Conservation (phyloP, 2,329 filamentous ascomycete genomes). For the Exophiala mesophila region DNA sequence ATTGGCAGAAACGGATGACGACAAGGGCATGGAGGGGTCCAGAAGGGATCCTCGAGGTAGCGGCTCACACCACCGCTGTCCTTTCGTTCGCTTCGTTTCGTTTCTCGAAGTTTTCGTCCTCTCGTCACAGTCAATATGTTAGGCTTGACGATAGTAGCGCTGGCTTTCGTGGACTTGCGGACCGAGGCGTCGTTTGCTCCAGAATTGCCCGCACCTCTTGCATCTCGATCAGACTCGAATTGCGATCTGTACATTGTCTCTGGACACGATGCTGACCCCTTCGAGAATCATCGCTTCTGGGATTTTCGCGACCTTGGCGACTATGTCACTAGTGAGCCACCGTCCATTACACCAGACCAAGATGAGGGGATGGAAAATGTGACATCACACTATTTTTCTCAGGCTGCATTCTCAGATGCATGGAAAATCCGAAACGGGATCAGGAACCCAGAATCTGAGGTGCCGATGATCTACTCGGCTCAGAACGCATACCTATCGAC, state of each 20-base stretch:
- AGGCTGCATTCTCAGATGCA: constrained; percentile 33
- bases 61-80: too few species aligned
- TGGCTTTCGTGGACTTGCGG: too few species aligned
- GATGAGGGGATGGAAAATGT: constrained; percentile 18
- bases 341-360: constrained; percentile 24
- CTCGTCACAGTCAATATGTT: too few species aligned
- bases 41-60: too few species aligned
- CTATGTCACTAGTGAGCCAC: constrained; percentile 27
- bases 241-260: constrained; percentile 48
- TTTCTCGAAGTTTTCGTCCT: too few species aligned
- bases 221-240: constrained; percentile 23
- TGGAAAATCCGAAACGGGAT: constrained; percentile 45
- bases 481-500: constrained; percentile 44
- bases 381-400: constrained; percentile 31
- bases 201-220: too few species aligned
- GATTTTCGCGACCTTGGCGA: constrained; percentile 45
- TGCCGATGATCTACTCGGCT: constrained; percentile 43
- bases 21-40: too few species aligned
- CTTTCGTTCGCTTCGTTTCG: too few species aligned
- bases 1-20: too few species aligned
- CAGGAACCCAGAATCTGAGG: constrained; percentile 33
- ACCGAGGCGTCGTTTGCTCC: too few species aligned
- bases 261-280: constrained; percentile 41
- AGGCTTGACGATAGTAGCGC: too few species aligned
- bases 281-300: constrained; percentile 49